Conservation (phyloP, 495 filamentous ascomycete species). For the Trichoderma asperelloides region DNA sequence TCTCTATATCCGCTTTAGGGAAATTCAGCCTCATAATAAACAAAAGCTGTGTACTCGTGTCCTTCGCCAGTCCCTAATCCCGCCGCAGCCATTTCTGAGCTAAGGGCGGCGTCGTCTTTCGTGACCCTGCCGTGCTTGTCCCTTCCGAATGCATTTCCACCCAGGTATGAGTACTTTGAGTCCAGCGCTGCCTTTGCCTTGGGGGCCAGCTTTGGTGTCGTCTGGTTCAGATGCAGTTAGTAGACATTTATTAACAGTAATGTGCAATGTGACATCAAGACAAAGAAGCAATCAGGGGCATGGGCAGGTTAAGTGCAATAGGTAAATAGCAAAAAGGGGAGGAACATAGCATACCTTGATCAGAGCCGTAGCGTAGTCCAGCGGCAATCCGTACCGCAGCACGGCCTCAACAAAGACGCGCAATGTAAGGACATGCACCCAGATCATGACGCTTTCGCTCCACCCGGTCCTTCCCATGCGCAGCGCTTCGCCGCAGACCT, state of each 20-base stretch:
- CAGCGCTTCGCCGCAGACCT: constrained; percentile 85
- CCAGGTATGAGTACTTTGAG: constrained; percentile 79
- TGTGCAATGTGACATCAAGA: not conserved
- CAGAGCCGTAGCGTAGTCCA: constrained; percentile 77
- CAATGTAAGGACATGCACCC: constrained; percentile 83
- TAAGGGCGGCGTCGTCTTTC: constrained; percentile 69
- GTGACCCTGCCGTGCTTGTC: constrained; percentile 89
- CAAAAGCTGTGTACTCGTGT: constrained; percentile 88
- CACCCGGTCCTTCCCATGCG: constrained; percentile 77
- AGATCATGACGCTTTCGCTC: constrained; percentile 90
- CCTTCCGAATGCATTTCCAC: constrained; percentile 85
- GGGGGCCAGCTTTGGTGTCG: constrained; percentile 69
- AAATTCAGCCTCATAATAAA: constrained; percentile 93
- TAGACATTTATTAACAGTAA: not conserved
- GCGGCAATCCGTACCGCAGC: constrained; percentile 80
- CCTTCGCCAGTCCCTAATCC: constrained; percentile 53
- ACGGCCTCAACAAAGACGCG: constrained; percentile 97
- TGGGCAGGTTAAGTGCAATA: not conserved
- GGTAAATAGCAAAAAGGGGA: not conserved
- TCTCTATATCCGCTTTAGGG: constrained; percentile 28
- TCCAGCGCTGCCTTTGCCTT: constrained; percentile 78
- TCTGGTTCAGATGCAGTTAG: constrained; percentile 42
- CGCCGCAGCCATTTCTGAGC: constrained; percentile 68
- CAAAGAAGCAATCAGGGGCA: not conserved
- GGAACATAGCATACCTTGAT: constrained; percentile 56